phyloP scores from a whole-genome alignment of 139 green algal genomes.

The Tetradesmus obliquus region DNA sequence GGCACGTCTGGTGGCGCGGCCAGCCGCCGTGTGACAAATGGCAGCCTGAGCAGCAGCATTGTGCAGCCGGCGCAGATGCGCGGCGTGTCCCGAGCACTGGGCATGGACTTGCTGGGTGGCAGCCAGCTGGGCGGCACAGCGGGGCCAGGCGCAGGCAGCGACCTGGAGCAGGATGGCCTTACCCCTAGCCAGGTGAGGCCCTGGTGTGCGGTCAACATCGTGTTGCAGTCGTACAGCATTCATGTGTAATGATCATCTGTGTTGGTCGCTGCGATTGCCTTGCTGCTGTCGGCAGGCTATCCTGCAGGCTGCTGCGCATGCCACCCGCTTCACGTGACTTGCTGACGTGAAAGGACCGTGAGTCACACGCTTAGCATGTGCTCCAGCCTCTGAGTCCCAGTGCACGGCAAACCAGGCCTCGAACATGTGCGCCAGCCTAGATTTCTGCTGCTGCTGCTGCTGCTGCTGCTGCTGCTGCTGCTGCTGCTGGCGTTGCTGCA shows the following conservation, averaged over 20 bases:
- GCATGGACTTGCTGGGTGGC: not conserved
- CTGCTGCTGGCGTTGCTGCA: not conserved
- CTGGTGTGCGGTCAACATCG: not conserved
- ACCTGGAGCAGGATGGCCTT: not conserved
- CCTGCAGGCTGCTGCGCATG: no score
- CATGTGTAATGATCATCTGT: no score
- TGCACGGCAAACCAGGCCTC: no score
- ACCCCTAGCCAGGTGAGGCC: constrained; percentile 24
- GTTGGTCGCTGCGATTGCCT: no score
- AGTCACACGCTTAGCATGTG: no score
- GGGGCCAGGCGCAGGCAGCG: not conserved
- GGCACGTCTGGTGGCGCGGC: not conserved
- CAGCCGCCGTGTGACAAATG: not conserved
- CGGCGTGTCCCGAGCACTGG: not conserved
- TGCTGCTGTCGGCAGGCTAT: no score
- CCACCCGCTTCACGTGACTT: no score
- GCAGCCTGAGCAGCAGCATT: not conserved
- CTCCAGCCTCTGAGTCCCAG: no score
- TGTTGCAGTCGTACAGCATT: no score
- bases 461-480: not conserved
- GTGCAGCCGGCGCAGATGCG: not conserved
- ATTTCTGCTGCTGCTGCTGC: no score
- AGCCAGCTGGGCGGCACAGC: not conserved
- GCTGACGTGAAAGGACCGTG: no score
- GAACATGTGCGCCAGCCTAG: no score